Base-by-base conservation (phyloP, 2,329 filamentous ascomycete genomes). In the Sarocladium brachiariae region DNA sequence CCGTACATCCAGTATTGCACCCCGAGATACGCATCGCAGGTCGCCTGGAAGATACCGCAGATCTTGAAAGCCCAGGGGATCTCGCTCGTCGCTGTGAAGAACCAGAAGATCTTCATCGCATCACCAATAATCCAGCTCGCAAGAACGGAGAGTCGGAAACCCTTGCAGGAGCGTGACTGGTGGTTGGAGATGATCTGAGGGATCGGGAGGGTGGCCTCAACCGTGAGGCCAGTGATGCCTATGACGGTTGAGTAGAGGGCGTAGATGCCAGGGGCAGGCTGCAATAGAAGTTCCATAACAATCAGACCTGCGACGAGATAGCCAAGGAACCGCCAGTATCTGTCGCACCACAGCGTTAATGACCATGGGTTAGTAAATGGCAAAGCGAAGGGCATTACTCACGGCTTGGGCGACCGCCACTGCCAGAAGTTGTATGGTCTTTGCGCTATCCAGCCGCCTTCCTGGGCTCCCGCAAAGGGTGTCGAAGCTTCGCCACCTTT, bases 61-160 rank as follows among this genome's bases (percentile, higher is more conserved):
- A 89, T 68, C 71, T 92, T 92, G 68, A 93, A 95, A 1, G 86
- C 81, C 76, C 78, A 77, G 0, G 88, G 87, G 27, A 93, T 88
- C 59, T 77, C 73, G 3, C 80, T 80, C 1, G 76, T 79, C 1
- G 84, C 79, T 2, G 83, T 87, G 54, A 91, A 86, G 71, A 92
- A 93, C 82, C 82, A 86, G 61, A 89, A 87, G 77, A 92, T 86
- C 75, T 95, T 95, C 83, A 93, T 89, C 8, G 79, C 74, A 66
- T 95, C 88, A 54, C 88, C 88, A 2, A 85, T 70, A 50, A 95
- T 71, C 88, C 88, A 95, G 64, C 84, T 89, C 24, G 75, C 78
- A 52, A 93, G 71, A 4, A 95, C 83, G 6, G 84, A 89, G 10
- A 89, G 62, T 14, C 88, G 78, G 67, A 95, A 89, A 5, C 88